Conservation (phyloP, 257 asterid genomes). For the Lithospermum erythrorhizon region DNA sequence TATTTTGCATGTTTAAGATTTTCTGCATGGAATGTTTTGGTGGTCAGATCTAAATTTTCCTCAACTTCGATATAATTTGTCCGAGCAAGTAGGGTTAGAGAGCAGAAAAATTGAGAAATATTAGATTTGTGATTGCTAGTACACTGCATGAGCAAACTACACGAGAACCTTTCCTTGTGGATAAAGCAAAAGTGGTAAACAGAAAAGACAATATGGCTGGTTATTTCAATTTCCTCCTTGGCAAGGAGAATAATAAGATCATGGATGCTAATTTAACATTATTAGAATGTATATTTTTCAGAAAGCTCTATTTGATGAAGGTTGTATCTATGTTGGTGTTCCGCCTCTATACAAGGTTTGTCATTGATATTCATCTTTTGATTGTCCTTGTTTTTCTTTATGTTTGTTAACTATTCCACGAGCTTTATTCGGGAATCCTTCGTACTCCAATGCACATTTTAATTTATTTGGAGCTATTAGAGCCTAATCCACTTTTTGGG, state of each 20-base stretch:
- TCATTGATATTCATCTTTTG: background rate
- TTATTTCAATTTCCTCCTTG: no score
- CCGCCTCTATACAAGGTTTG: constrained; percentile 94
- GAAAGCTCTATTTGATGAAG: constrained; percentile 92
- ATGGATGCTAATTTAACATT: background rate
- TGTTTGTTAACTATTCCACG: constrained; percentile 7
- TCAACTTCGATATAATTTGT: background rate
- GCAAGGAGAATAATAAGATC: no score
- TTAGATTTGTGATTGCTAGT: no score
- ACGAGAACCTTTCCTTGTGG: no score
- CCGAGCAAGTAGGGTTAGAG: no score
- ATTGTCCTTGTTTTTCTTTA: constrained; percentile 7
- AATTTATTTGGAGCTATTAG: no score
- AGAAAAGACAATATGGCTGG: no score
- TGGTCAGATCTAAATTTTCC: background rate
- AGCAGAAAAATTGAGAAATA: no score
- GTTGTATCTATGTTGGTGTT: constrained; percentile 93
- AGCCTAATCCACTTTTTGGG: no score
- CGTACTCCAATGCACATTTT: no score
- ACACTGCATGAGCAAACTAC: no score
- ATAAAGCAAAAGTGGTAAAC: no score
- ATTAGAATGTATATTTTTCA: constrained; percentile 21
- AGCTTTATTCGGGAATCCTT: background rate
- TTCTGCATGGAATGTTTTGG: background rate
- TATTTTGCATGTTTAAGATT: constrained; percentile 2